Base-by-base conservation (phyloP, 2,329 filamentous ascomycete species). In the Cordyceps militaris region DNA sequence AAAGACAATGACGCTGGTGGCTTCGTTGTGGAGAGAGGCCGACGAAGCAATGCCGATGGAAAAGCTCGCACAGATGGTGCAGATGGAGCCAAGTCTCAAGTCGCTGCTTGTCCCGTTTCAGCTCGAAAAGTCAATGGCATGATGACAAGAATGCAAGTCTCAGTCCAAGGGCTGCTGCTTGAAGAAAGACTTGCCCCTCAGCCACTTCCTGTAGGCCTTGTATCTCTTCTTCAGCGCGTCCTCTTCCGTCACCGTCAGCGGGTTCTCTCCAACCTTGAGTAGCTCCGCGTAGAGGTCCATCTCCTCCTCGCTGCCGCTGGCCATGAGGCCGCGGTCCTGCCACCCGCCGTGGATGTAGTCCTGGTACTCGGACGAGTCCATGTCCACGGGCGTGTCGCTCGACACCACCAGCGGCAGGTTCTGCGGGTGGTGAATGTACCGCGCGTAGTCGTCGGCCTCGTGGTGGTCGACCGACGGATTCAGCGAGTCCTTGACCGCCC, bases 191-290 rank as follows among this genome's bases (percentile, higher is more conserved):
- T 97, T 97, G 19, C 93, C 93, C 61, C 86, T 82, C 67, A 99
- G 77, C 93, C 94, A 99, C 73, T 97, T 95, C 66, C 87, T 78
- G 73, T 99, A 99, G 10, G 92, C 89, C 74, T 96, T 97, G 72
- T 99, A 99, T 64, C 94, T 80, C 79, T 97, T 97, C 81, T 96
- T 97, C 42, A 82, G 80, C 47, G 85, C 80, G 70, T 97, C 94
- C 66, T 95, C 92, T 46, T 92, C 87, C 1, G 85, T 86, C 14
- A 97, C 93, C 2, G 90, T 95, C 54, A 99, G 74, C 19, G 91
- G 90, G 65, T 96, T 90, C 60, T 94, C 88, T 4, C 82, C 84
- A 13, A 94, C 83, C 44, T 80, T 82, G 57, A 97, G 71, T 66
- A 94, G 87, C 61, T 94, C 89, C 30, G 77, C 77, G 71, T 95